Evolutionary conservation across 306 rosid species (phyloP).

Genomic region (Corylus americana): DNA sequence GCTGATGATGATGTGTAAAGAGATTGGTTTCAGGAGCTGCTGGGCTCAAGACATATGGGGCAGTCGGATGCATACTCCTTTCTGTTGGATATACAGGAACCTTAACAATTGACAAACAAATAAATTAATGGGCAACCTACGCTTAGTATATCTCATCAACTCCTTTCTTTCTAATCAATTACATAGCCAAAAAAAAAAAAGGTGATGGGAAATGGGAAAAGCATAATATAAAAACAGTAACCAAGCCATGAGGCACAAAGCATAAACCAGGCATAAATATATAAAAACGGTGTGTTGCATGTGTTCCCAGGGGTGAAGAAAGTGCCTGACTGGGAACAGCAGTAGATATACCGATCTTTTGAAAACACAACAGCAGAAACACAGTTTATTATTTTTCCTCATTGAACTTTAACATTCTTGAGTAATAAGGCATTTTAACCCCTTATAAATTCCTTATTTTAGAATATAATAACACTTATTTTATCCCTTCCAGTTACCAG

Average conservation of each 20-base stretch:
- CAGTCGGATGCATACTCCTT: conserved; percentile 61
- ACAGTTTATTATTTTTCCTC: neutral
- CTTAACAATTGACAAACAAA: conserved; percentile 48
- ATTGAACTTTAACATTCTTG: neutral
- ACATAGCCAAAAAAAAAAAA: neutral
- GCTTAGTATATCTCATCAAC: neutral
- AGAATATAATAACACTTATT: neutral
- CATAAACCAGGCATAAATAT: neutral
- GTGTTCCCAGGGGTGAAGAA: neutral
- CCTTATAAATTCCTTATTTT: neutral
- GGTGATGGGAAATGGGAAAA: neutral
- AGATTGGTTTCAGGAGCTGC: conserved; percentile 53
- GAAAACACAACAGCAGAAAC: neutral
- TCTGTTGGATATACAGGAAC: conserved; percentile 67
- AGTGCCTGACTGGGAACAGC: neutral
- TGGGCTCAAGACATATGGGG: conserved; percentile 55
- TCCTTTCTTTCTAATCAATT: neutral
- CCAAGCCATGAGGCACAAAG: neutral
- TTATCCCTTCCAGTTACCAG: neutral
- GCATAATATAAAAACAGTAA: neutral
- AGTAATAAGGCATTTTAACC: neutral
- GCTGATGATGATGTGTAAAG: conserved; percentile 54
- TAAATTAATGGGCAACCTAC: neutral
- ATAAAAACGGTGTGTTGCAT: neutral
- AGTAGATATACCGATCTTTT: neutral